Conservation (phyloP, 371 early-diverging fungal species). For the Rhizopus stolonifer region DNA sequence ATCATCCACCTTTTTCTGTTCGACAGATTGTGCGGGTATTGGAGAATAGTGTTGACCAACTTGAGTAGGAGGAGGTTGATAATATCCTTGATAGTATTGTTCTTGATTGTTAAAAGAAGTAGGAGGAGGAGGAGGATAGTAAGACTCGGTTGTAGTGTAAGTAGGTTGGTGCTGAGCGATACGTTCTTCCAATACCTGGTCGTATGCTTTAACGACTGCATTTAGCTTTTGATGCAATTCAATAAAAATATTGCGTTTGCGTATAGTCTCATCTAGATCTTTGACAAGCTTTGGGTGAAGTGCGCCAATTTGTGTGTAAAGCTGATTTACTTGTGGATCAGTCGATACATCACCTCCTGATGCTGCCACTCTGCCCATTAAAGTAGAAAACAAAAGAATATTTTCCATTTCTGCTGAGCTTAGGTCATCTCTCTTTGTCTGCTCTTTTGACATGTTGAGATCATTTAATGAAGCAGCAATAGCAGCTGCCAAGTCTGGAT, state of each 20-base stretch:
- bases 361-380: conserved; percentile 61
- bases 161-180: conserved; percentile 32
- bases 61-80: not conserved
- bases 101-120: not conserved
- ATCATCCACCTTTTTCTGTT: not conserved
- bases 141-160: not conserved
- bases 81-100: not conserved
- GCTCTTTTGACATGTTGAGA: conserved; percentile 25
- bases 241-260: conserved; percentile 57
- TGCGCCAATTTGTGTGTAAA: conserved; percentile 69
- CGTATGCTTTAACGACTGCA: conserved; percentile 77
- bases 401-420: conserved; percentile 68
- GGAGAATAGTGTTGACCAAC: not conserved
- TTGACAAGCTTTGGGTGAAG: conserved; percentile 70
- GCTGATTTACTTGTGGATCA: conserved; percentile 62
- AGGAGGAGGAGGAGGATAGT: not conserved
- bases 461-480: conserved; percentile 91
- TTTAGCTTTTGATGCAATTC: conserved; percentile 74
- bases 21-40: not conserved
- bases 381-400: conserved; percentile 64
- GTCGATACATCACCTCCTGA: conserved; percentile 51
- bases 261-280: conserved; percentile 62
- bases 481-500: conserved; percentile 86
- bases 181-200: conserved; percentile 72
- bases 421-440: conserved; percentile 34